Conservation (phyloP, 2,329 filamentous ascomycete species). For the Cucurbitaria berberidis region DNA sequence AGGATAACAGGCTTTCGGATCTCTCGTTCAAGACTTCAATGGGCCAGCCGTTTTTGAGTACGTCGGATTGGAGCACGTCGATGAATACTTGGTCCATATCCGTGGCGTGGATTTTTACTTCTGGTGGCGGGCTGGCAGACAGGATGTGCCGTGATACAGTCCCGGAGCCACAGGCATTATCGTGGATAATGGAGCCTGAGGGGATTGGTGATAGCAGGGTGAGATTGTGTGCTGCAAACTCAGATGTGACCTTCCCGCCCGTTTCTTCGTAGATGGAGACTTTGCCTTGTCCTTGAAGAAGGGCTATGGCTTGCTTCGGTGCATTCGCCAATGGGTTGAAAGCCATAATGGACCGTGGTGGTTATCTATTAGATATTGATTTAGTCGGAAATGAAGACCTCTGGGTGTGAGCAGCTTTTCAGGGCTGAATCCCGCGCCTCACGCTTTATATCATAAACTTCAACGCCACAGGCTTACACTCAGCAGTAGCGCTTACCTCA, state of each 20-base stretch:
- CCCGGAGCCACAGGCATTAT: slow-evolving; percentile 45
- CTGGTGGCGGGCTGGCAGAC: slow-evolving; percentile 1
- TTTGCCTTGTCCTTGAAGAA: slow-evolving; percentile 31
- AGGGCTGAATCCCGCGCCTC: neutral
- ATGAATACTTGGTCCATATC: slow-evolving; percentile 41
- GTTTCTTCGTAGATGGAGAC: slow-evolving; percentile 38
- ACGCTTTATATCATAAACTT: neutral
- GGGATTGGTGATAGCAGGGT: slow-evolving; percentile 34
- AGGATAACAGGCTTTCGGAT: slow-evolving; percentile 22
- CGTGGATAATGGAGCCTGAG: slow-evolving; percentile 37
- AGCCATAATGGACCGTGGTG: slow-evolving; percentile 17
- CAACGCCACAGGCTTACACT: neutral
- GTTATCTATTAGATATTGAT: neutral
- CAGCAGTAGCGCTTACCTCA: neutral
- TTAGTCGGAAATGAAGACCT: too few relatives aligned
- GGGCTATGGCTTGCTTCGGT: slow-evolving; percentile 31
- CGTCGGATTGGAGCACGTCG: slow-evolving; percentile 19
- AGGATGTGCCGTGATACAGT: slow-evolving; percentile 36
- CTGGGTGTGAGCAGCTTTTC: neutral
- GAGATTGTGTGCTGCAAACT: slow-evolving; percentile 37
- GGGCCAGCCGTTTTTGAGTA: slow-evolving; percentile 28
- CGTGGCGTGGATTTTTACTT: slow-evolving; percentile 38
- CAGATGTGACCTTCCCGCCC: slow-evolving; percentile 33
- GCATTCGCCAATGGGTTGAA: slow-evolving; percentile 11
- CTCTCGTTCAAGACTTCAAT: slow-evolving; percentile 26